A percentile compares a stretch with the other conserved stretches of the same genome.
Conservation (phyloP, 75 land plant species). For the Selaginella moellendorffii region DNA sequence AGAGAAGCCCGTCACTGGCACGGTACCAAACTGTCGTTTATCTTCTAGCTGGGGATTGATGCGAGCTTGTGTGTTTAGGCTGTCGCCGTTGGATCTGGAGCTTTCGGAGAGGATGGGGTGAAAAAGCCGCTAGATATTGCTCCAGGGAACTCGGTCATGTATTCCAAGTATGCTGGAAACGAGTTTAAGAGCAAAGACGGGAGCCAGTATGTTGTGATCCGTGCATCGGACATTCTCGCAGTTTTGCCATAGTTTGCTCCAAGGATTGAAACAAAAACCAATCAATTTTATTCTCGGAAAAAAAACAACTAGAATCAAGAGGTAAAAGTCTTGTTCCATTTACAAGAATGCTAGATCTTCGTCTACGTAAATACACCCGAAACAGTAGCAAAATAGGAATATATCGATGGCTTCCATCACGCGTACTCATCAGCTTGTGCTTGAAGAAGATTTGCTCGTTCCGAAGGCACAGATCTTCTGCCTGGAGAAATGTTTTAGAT, state of each 20-base stretch:
- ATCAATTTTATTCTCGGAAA: too few relatives aligned
- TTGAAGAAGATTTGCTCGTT: not conserved
- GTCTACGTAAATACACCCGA: too few relatives aligned
- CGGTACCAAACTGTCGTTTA: conserved; percentile 25
- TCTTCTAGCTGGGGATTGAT: too few relatives aligned
- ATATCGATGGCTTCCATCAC: too few relatives aligned
- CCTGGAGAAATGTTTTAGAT: not conserved
- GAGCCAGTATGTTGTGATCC: conserved; percentile 37
- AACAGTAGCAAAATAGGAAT: too few relatives aligned
- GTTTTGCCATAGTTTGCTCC: too few relatives aligned
- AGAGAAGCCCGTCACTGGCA: conserved; percentile 78
- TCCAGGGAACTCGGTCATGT: conserved; percentile 52
- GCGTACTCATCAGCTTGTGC: not conserved
- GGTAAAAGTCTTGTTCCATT: too few relatives aligned
- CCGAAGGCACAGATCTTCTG: not conserved
- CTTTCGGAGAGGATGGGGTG: conserved; percentile 52
- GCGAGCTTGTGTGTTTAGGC: too few relatives aligned
- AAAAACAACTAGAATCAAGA: too few relatives aligned
- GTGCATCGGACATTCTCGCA: conserved; percentile 50
- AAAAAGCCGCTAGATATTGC: conserved; percentile 34
- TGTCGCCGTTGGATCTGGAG: conserved; percentile 66
- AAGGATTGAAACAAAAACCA: too few relatives aligned
- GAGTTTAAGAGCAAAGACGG: conserved; percentile 60
- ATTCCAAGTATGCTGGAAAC: too few relatives aligned
- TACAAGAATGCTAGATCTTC: too few relatives aligned